phyloP scores from a whole-genome alignment of 495 filamentous ascomycete species.

The Penicillium herquei region DNA sequence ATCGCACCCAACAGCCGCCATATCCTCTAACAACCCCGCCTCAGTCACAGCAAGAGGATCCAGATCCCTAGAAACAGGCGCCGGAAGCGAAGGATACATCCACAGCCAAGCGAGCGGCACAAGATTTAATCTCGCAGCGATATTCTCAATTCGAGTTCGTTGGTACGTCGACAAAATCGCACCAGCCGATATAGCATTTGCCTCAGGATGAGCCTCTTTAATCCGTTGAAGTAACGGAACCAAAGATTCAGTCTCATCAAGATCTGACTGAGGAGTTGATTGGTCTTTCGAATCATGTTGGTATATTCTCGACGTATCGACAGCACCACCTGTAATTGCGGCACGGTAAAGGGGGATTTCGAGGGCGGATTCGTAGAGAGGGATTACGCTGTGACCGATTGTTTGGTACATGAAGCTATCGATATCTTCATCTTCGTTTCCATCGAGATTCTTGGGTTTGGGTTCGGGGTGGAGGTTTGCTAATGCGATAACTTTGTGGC shows the following conservation, averaged over 20 bases:
- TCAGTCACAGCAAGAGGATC: slow-evolving; percentile 28
- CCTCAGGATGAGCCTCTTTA: slow-evolving; percentile 62
- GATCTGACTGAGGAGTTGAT: slow-evolving; percentile 4
- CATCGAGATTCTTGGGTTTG: slow-evolving; percentile 6
- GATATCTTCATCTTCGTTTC: slow-evolving; percentile 61
- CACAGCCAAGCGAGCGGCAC: slow-evolving; percentile 83
- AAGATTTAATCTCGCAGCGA: slow-evolving; percentile 73
- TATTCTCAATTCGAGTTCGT: slow-evolving; percentile 87
- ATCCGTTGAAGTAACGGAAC: slow-evolving; percentile 67
- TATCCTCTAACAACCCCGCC: slow-evolving; percentile 69
- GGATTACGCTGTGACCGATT: slow-evolving; percentile 82
- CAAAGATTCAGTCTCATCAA: slow-evolving; percentile 77
- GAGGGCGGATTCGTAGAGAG: slow-evolving; percentile 76
- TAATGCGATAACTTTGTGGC: slow-evolving; percentile 81
- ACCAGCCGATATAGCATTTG: slow-evolving; percentile 82
- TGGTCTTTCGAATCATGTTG: slow-evolving; percentile 18
- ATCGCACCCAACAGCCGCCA: slow-evolving; percentile 73
- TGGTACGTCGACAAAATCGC: slow-evolving; percentile 96
- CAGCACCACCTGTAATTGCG: slow-evolving; percentile 65
- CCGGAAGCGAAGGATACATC: slow-evolving; percentile 78
- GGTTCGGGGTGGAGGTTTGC: slow-evolving; percentile 76
- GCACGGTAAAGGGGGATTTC: slow-evolving; percentile 76
- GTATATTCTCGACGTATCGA: slow-evolving; percentile 49
- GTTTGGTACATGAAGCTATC: slow-evolving; percentile 99
- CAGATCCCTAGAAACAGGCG: slow-evolving; percentile 20